phyloP scores from a whole-genome alignment of 805 yeast species.

The Vanderwaltozyma polyspora region DNA sequence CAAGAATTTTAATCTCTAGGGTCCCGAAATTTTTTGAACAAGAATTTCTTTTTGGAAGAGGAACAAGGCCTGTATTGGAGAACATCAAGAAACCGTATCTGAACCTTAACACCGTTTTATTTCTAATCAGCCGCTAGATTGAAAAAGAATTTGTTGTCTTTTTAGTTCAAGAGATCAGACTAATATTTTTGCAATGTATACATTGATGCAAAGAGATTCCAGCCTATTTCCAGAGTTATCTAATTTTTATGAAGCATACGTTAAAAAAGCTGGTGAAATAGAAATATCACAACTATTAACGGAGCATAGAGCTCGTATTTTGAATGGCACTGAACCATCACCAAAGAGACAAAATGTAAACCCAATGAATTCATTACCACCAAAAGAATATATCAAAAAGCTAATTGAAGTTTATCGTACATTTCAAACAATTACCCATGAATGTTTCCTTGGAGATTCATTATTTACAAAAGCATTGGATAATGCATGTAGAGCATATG shows the following conservation, averaged over 20 bases:
- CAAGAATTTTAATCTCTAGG: too few species aligned
- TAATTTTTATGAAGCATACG: conserved; percentile 57
- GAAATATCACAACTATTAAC: conserved; percentile 18
- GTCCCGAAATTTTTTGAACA: too few species aligned
- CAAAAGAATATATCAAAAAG: conserved; percentile 70
- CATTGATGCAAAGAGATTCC: conserved; percentile 66
- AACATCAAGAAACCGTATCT: too few species aligned
- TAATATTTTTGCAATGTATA: conserved; percentile 69
- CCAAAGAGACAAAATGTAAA: conserved; percentile 34
- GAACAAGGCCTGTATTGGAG: too few species aligned
- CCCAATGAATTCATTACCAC: conserved; percentile 25
- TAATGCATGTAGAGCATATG: conserved; percentile 73
- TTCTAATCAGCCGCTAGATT: conserved; percentile 63
- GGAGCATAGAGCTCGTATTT: conserved; percentile 11
- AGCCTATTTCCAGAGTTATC: conserved; percentile 71
- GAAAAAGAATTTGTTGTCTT: conserved; percentile 68
- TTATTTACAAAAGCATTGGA: conserved; percentile 81
- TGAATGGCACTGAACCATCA: conserved; percentile 19
- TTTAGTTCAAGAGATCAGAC: conserved; percentile 48
- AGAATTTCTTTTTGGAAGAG: too few species aligned
- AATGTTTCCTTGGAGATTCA: conserved; percentile 50
- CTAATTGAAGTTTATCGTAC: conserved; percentile 58
- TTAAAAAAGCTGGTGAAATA: conserved; percentile 47
- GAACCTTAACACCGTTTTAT: too few species aligned
- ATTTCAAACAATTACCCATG: conserved; percentile 31